Conservation (phyloP, 768 basidiomycete genomes). For the Russula earlei region DNA sequence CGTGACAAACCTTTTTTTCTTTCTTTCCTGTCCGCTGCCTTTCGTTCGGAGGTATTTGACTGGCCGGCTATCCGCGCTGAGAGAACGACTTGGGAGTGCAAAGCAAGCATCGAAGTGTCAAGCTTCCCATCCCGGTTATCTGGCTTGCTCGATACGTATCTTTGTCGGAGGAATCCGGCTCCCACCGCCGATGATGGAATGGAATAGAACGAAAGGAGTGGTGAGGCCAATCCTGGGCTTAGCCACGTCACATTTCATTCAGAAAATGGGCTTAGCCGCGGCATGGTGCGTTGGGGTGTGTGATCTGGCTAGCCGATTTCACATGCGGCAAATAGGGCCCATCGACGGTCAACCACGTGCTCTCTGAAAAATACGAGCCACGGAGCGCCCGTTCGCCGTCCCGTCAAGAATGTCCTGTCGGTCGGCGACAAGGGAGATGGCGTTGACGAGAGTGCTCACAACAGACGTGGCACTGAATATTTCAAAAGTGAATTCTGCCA, state of each 20-base stretch:
- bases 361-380: not conserved
- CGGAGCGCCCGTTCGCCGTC: not conserved
- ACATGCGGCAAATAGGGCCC: too few species aligned
- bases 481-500: not conserved
- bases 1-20: not conserved
- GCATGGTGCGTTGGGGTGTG: too few species aligned
- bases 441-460: too few species aligned
- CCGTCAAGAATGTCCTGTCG: not conserved
- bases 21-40: too few species aligned
- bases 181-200: not conserved
- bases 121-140: not conserved
- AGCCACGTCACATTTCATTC: too few species aligned
- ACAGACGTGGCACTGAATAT: not conserved
- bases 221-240: not conserved
- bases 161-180: not conserved
- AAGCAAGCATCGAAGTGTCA: too few species aligned
- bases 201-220: not conserved
- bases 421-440: not conserved
- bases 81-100: not conserved
- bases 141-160: not conserved
- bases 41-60: not conserved
- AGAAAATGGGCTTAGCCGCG: too few species aligned
- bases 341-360: not conserved
- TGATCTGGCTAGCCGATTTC: too few species aligned
- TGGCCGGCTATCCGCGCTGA: not conserved